phyloP scores from a whole-genome alignment of 2,329 filamentous ascomycete species.

The Elsinoe necatrix region DNA sequence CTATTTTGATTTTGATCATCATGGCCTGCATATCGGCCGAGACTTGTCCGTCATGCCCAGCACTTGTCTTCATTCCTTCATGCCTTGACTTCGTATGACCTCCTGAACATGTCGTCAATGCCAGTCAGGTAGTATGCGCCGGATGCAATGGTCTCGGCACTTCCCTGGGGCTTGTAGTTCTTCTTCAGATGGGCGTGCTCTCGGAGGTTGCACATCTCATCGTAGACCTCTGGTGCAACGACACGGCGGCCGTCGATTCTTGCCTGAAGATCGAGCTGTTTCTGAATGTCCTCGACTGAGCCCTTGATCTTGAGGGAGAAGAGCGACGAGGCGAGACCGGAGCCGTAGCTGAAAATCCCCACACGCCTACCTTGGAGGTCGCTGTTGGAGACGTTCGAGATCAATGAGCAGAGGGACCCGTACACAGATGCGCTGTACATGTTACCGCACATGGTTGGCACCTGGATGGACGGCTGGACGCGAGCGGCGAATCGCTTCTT shows the following conservation, averaged over 20 bases:
- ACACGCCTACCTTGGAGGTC: constrained; percentile 44
- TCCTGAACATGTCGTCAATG: constrained; percentile 45
- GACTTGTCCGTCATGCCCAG: constrained; percentile 11
- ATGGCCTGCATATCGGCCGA: constrained; percentile 10
- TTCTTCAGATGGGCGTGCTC: constrained; percentile 45
- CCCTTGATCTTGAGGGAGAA: constrained; percentile 43
- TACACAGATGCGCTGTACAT: constrained; percentile 49
- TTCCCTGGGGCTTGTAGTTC: constrained; percentile 40
- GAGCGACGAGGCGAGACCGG: constrained; percentile 43
- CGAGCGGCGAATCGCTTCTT: constrained; percentile 45
- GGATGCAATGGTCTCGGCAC: constrained; percentile 36
- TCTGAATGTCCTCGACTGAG: constrained; percentile 38
- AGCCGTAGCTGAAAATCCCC: constrained; percentile 46
- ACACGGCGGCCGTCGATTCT: constrained; percentile 38
- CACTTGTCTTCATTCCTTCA: constrained; percentile 23
- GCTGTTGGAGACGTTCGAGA: constrained; percentile 39
- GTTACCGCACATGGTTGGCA: constrained; percentile 47
- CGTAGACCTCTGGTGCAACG: constrained; percentile 42
- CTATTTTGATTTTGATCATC: neutral
- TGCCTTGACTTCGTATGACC: constrained; percentile 43
- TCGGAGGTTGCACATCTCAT: constrained; percentile 46
- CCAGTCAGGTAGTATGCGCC: constrained; percentile 45
- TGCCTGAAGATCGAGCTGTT: constrained; percentile 41
- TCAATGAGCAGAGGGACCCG: constrained; percentile 40
- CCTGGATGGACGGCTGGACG: constrained; percentile 42